phyloP scores from a whole-genome alignment of 148 eudicot species.

The Cornus florida region DNA sequence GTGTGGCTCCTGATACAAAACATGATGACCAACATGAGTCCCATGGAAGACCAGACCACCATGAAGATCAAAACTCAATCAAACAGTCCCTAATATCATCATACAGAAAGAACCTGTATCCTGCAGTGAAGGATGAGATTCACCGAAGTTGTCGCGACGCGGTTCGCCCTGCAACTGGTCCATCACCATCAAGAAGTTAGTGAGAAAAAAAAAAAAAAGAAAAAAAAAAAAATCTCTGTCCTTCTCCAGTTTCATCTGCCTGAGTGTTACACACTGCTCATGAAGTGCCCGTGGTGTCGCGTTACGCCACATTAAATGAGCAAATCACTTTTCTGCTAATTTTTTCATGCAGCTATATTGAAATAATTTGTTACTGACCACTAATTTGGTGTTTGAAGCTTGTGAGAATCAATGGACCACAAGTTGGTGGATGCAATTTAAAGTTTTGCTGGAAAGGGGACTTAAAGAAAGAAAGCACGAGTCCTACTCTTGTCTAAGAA shows the following conservation, averaged over 20 bases:
- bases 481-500: constrained; percentile 62
- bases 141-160: constrained; percentile 17
- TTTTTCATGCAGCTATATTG: background rate
- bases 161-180: constrained; percentile 22
- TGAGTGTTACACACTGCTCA: constrained; percentile 5
- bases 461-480: constrained; percentile 77
- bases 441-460: constrained; percentile 67
- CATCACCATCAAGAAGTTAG: constrained; percentile 47
- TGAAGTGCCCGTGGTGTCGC: background rate
- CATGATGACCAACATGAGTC: constrained; percentile 45
- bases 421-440: constrained; percentile 85
- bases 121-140: constrained; percentile 51
- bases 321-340: background rate
- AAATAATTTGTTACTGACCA: background rate
- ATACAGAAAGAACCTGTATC: constrained; percentile 58
- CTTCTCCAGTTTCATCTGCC: background rate
- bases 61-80: constrained; percentile 47
- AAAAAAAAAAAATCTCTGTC: background rate
- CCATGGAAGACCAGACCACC: constrained; percentile 36
- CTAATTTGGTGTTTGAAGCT: constrained; percentile 22
- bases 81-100: constrained; percentile 56
- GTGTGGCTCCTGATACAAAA: constrained; percentile 44
- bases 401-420: constrained; percentile 62
- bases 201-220: too few species aligned
- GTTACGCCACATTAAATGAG: background rate